Evolutionary conservation across 1,284 basidiomycete genomes (phyloP), one percentile per base, ranked within the genome.

Genomic region (Fomitopsis betulina): DNA sequence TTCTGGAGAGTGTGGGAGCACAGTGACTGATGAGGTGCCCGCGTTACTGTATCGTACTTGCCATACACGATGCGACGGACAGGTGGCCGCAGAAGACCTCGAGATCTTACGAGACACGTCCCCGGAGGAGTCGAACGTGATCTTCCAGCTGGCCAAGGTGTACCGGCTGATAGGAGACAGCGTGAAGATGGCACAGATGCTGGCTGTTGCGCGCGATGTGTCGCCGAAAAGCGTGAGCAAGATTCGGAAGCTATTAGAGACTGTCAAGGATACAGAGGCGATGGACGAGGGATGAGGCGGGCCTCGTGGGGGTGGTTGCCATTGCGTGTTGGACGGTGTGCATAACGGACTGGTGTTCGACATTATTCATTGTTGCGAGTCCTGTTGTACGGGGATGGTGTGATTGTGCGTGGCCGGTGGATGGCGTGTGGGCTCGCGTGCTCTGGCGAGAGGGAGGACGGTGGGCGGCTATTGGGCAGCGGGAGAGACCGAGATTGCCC

Each of bases 81-180:
- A 95, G 93, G 78, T 79, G 56, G 93, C 95, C 19, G 83, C 94
- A 51, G 72, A 80, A 60, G 91, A 93, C 70, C 81, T 98, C 64
- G 86, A 93, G 73, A 77, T 81, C 58, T 82, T 98, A 52, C 81
- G 86, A 63, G 86, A 85, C 68, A 79, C 84, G 59, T 91, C 93
- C 33, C 94, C 95, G 12, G 93, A 95, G 70, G 95, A 98, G 78
- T 90, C 93, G 59, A 96, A 96, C 74, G 91, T 98, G 55, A 86
- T 95, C 61, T 96, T 96, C 81, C 87, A 96, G 72, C 84, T 98
- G n/a, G 95, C 93, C 35, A 92, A 91, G 75, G 89, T 89, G 61
- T 96, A 95, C 70, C 83, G 92, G 52, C 79, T 91, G 62, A 75
- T 89, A 56, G 92, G 91, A 27, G 79, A 92, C 71, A 85, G 85